These are phyloP conservation scores for Rhododendron kiyosumense DNA, from an alignment of 148 eudicot species.

Conservation along the genomic window DNA sequence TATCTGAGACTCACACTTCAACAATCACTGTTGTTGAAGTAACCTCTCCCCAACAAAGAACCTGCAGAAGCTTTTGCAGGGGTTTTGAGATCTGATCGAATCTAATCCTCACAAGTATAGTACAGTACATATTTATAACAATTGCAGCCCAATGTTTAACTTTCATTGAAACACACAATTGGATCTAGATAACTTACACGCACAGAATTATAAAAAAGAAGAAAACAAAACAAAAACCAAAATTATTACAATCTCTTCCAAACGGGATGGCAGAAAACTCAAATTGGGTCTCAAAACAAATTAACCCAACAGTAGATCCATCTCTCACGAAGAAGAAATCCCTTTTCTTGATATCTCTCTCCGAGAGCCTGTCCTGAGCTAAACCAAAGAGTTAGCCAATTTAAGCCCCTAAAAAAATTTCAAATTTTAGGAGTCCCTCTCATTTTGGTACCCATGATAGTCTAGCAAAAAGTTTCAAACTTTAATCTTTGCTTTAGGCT, in stretches of 20 bases:
- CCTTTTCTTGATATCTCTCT: not conserved
- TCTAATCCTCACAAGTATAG: not conserved
- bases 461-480: too few relatives aligned
- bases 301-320: conserved; percentile 12
- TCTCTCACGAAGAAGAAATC: conserved; percentile 5
- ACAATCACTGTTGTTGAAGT: not conserved
- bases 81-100: not conserved
- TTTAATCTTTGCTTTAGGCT: too few relatives aligned
- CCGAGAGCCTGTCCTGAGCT: too few relatives aligned
- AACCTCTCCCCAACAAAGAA: not conserved
- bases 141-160: conserved; percentile 13
- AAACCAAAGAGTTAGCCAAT: too few relatives aligned
- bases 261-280: conserved; percentile 14
- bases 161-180: conserved; percentile 2
- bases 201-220: not conserved
- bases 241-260: not conserved
- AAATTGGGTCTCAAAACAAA: not conserved
- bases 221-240: not conserved
- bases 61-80: not conserved
- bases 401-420: too few relatives aligned
- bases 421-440: too few relatives aligned
- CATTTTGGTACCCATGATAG: too few relatives aligned
- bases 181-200: conserved; percentile 7
- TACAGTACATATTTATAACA: conserved; percentile 7
- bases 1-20: too few relatives aligned